Evolutionary conservation across 169 alveolate species (phyloP), one percentile per base, ranked within the genome.

Genomic region (Blepharisma undulans): DNA sequence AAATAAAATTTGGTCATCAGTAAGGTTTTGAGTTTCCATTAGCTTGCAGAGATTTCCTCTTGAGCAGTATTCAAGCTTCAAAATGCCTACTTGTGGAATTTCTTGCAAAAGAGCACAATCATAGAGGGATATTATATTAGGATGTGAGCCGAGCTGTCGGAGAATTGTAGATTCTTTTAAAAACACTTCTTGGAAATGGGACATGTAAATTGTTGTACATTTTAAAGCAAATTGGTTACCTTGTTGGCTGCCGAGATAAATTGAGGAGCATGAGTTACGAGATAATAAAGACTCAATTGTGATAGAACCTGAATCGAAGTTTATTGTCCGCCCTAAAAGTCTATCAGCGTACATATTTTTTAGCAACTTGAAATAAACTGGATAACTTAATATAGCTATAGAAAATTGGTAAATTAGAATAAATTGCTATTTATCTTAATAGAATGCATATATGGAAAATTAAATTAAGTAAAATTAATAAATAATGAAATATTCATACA

Each of bases 171-270:
- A 34, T 30, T 82, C 89, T 22, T 60, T 82, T 34, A 32, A 22
- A 30, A 25, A 82, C 33, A 82, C 30, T 59, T 82, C 89, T 36
- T 33, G 72, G 27, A 74, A 82, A 60, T 82, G 77, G 2, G 80
- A 74, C 48, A 29, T 74, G 80, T 74, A 74, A 29, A 74, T 25
- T 25, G 80, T 22, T 25, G 33, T 74, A 5, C 33, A 74, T 29
- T 74, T 74, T 29, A 74, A 0, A 10, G 33, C 80, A 29, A 22
- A 74, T 74, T 74, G 80, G 27, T 6, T 74, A 14, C 33, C 33
- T 74, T 74, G 36, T 0, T 22, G 33, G 80, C 33, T 29, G 8
- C 80, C 80, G 30, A 74, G 80, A 74, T 25, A 29, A 10, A 74
- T 22, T 74, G 80, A 74, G 7, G 36, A 25, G 30, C 12, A 74